A percentile compares a stretch with the other conserved stretches of the same genome.
Evolutionary conservation across 192 early-diverging fungal species (phyloP).

Genomic region (Irineochytrium annulatum): DNA sequence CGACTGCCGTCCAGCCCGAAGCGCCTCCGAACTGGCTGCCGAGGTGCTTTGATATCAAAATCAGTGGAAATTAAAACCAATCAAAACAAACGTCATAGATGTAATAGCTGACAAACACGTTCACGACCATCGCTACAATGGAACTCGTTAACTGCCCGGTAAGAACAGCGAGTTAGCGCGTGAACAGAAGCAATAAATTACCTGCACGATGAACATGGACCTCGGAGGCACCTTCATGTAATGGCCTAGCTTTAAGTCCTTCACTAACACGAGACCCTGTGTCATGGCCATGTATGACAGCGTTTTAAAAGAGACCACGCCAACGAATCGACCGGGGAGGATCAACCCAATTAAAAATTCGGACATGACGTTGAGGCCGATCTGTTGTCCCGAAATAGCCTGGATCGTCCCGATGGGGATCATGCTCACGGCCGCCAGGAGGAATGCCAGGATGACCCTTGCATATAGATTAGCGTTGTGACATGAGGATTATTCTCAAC

Average conservation of each 20-base stretch:
- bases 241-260: conserved; percentile 71
- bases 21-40: conserved; percentile 1
- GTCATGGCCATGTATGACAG: conserved; percentile 73
- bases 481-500: too few species aligned
- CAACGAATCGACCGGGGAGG: conserved; percentile 72
- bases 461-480: too few species aligned
- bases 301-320: conserved; percentile 82
- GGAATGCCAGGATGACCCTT: conserved; percentile 22
- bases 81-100: conserved; percentile 1
- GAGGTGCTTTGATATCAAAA: not conserved
- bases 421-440: conserved; percentile 16
- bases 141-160: conserved; percentile 5
- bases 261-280: conserved; percentile 68
- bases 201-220: conserved; percentile 10
- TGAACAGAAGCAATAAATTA: too few species aligned
- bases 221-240: conserved; percentile 15
- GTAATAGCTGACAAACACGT: conserved; percentile 5
- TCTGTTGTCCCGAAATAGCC: conserved; percentile 71
- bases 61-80: not conserved
- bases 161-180: too few species aligned
- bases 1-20: conserved; percentile 5
- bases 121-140: not conserved
- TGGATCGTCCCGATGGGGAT: conserved; percentile 73
- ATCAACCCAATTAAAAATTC: conserved; percentile 81
- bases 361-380: conserved; percentile 79